phyloP scores from a whole-genome alignment of 805 yeast genomes.

The Kuraishia hungarica region DNA sequence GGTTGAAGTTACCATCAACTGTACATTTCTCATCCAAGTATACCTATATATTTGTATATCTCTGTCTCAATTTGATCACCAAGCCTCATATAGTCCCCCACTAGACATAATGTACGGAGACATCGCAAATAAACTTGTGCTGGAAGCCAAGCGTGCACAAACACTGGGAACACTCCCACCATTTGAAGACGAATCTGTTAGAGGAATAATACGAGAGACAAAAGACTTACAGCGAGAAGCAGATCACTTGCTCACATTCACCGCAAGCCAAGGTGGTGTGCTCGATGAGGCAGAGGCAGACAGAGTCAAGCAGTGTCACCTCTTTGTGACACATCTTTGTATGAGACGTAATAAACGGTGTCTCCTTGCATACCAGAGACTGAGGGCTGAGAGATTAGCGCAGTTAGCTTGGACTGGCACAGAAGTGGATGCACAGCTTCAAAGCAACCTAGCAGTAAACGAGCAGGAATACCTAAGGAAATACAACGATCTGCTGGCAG shows the following conservation, averaged over 20 bases:
- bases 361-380: conserved; percentile 71
- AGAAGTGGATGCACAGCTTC: conserved; percentile 32
- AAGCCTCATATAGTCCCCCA: too few relatives aligned
- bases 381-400: conserved; percentile 60
- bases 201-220: conserved; percentile 65
- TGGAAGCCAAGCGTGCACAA: conserved; percentile 76
- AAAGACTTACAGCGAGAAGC: conserved; percentile 51
- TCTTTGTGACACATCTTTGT: conserved; percentile 63
- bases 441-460: conserved; percentile 55
- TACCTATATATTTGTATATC: too few relatives aligned
- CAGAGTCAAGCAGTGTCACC: conserved; percentile 50
- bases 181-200: conserved; percentile 65
- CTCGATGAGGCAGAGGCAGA: conserved; percentile 21
- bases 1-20: too few relatives aligned
- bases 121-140: conserved; percentile 68
- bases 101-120: conserved; percentile 73
- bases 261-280: conserved; percentile 9
- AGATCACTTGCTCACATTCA: conserved; percentile 29
- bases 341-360: conserved; percentile 89
- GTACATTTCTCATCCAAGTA: too few relatives aligned
- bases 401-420: conserved; percentile 64
- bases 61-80: too few relatives aligned
- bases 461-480: conserved; percentile 74
- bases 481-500: conserved; percentile 64
- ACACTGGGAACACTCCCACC: conserved; percentile 57